Evolutionary conservation across 192 early-diverging fungal species (phyloP).

Genomic region (Kickxella alabastrina): DNA sequence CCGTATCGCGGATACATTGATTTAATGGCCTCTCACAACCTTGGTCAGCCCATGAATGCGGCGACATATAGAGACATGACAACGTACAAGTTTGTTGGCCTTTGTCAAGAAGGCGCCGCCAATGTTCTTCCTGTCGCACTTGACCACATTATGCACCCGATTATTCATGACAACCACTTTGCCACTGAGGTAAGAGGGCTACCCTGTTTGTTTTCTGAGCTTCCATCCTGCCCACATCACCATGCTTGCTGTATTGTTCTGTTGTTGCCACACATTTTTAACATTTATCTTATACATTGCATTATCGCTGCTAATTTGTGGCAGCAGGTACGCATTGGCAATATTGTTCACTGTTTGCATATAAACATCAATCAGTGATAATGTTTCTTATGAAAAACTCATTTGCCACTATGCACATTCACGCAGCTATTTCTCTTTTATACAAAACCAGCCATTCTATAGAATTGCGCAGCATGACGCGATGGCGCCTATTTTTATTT

Average conservation of each 20-base stretch:
- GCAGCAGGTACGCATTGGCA: no score
- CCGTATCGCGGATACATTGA: slow-evolving; percentile 75
- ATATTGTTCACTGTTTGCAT: no score
- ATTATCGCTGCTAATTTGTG: no score
- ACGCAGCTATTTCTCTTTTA: no score
- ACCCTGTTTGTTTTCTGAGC: slow-evolving; percentile 8
- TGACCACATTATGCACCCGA: slow-evolving; percentile 78
- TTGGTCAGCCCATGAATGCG: slow-evolving; percentile 72
- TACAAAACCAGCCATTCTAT: no score
- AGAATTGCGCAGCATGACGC: no score
- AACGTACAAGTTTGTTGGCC: slow-evolving; percentile 64
- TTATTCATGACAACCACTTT: slow-evolving; percentile 69
- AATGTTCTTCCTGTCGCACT: slow-evolving; percentile 74
- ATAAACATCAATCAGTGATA: no score
- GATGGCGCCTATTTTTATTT: no score
- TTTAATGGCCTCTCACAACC: slow-evolving; percentile 64
- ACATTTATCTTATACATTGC: no score
- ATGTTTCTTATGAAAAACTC: no score
- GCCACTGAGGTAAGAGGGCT: slow-evolving; percentile 65
- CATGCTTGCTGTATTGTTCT: not conserved
- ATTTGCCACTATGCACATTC: no score
- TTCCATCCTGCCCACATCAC: not conserved
- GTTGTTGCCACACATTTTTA: no score
- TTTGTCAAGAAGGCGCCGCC: slow-evolving; percentile 66
- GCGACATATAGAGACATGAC: slow-evolving; percentile 63